Percentiles rank a stretch among this genome's conserved stretches.
phyloP scores from a whole-genome alignment of 306 rosid genomes.

The Clitoria ternatea region DNA sequence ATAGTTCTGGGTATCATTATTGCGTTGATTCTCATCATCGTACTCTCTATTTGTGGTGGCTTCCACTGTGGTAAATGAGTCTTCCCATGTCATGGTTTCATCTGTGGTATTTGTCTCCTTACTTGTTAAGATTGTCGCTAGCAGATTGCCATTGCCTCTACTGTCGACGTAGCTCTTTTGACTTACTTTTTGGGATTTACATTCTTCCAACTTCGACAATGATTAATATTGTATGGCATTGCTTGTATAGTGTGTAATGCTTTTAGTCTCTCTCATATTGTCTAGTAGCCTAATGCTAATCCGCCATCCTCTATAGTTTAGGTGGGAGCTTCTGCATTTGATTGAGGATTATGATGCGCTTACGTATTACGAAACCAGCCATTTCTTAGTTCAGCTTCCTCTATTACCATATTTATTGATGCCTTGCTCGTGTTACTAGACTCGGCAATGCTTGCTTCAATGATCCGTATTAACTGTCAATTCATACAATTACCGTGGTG shows the following conservation, averaged over 20 bases:
- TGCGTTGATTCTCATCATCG: conserved; percentile 66
- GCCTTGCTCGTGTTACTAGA: too few species aligned
- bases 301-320: conserved; percentile 13
- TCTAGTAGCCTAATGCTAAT: conserved; percentile 9
- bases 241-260: conserved; percentile 49
- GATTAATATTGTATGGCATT: conserved; percentile 32
- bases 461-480: not conserved
- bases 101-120: conserved; percentile 37
- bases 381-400: not conserved
- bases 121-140: not conserved
- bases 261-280: conserved; percentile 2
- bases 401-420: not conserved
- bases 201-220: conserved; percentile 17
- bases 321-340: conserved; percentile 9
- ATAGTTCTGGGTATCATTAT: conserved; percentile 72
- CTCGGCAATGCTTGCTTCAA: too few species aligned
- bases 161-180: not conserved
- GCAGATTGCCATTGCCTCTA: conserved; percentile 22
- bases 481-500: not conserved
- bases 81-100: conserved; percentile 42
- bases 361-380: conserved; percentile 13
- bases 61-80: conserved; percentile 58
- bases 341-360: conserved; percentile 21
- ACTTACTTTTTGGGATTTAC: conserved; percentile 29
- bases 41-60: conserved; percentile 71